Evolutionary conservation across 2,329 filamentous ascomycete species (phyloP).

Genomic region (Pezicula rhizophila): DNA sequence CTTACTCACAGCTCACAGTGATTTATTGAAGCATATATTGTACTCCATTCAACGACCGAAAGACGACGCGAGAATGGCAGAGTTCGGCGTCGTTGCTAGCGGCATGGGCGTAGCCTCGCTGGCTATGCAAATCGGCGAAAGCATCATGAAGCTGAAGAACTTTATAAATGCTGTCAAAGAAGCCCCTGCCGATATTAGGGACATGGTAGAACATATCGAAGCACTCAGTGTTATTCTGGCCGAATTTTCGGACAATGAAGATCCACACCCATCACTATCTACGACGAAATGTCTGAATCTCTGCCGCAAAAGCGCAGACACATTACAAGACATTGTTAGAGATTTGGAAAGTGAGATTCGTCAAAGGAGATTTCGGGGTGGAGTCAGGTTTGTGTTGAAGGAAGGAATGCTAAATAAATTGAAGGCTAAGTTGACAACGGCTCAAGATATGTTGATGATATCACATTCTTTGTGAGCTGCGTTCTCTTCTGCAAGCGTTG

Average conservation of each 20-base stretch:
- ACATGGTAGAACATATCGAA: conserved; percentile 8
- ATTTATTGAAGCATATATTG: no score
- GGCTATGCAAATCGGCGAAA: conserved; percentile 4
- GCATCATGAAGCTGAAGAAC: conserved; percentile 6
- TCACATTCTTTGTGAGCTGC: conserved; percentile 2
- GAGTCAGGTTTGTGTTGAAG: conserved; percentile 6
- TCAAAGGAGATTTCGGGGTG: not conserved
- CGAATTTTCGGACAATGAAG: not conserved
- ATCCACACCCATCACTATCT: not conserved
- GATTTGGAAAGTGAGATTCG: conserved; percentile 1
- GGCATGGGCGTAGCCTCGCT: conserved; percentile 7
- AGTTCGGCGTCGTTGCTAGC: conserved; percentile 5
- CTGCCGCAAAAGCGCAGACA: conserved; percentile 1
- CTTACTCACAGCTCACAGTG: no score
- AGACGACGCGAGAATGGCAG: conserved; percentile 4
- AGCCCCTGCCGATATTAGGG: conserved; percentile 7
- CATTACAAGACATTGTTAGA: not conserved
- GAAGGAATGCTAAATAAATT: conserved; percentile 3
- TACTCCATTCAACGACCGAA: no score
- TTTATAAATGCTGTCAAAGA: conserved; percentile 9
- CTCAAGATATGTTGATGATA: conserved; percentile 5
- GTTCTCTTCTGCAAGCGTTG: no score
- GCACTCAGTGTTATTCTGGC: conserved; percentile 3
- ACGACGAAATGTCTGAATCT: not conserved
- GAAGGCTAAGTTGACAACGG: conserved; percentile 3